phyloP scores from a whole-genome alignment of 1,284 basidiomycete species.

The Ustilago nuda region DNA sequence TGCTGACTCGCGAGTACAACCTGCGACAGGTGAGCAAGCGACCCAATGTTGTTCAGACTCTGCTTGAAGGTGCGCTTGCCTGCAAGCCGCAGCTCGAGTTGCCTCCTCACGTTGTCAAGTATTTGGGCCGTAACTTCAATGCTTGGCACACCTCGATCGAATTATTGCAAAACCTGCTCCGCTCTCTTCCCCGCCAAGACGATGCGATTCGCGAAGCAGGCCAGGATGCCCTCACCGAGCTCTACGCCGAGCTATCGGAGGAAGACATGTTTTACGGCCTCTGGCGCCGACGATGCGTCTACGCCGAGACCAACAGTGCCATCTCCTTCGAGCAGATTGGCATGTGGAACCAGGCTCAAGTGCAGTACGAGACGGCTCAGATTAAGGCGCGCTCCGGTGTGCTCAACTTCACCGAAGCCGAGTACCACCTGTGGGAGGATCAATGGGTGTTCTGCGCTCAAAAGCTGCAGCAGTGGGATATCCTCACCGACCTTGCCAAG shows the following conservation, averaged over 20 bases:
- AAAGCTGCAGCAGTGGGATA: constrained; percentile 97
- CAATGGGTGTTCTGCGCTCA: constrained; percentile 97
- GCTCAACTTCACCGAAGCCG: constrained; percentile 91
- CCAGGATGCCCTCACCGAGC: constrained; percentile 90
- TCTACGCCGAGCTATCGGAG: constrained; percentile 94
- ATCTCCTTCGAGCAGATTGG: constrained; percentile 96
- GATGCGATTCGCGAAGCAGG: constrained; percentile 83
- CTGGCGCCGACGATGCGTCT: constrained; percentile 89
- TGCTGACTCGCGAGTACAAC: constrained; percentile 94
- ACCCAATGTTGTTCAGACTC: constrained; percentile 94
- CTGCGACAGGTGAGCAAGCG: constrained; percentile 86
- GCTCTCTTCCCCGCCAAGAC: constrained; percentile 78
- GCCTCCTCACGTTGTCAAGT: constrained; percentile 95
- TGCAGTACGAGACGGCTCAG: constrained; percentile 90
- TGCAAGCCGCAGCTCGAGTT: constrained; percentile 88
- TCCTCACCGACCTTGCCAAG: constrained; percentile 81
- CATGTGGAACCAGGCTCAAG: constrained; percentile 93
- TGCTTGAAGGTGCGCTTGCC: constrained; percentile 84
- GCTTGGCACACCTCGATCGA: constrained; percentile 94
- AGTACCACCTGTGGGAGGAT: constrained; percentile 99
- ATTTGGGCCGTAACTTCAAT: constrained; percentile 93
- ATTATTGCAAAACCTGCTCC: constrained; percentile 81
- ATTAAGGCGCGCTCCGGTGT: constrained; percentile 83
- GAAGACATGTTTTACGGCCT: constrained; percentile 98
- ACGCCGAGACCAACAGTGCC: constrained; percentile 90